Percentiles rank a stretch among this genome's conserved stretches.
These are phyloP conservation scores for Cetraspora pellucida DNA, from an alignment of 192 early-diverging fungal genomes.

Conservation along the genomic window DNA sequence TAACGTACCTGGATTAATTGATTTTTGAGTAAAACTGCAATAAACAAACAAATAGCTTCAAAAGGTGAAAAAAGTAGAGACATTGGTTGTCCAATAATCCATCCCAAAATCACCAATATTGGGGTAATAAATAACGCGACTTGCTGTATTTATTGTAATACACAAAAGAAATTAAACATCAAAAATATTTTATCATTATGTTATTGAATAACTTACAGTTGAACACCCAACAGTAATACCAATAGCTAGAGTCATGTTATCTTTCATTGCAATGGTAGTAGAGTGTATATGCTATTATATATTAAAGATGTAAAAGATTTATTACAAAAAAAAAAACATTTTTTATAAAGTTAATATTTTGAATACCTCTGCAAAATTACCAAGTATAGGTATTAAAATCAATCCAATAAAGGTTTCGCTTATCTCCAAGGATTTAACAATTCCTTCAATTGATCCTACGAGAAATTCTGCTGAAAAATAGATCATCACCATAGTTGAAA, in stretches of 20 bases:
- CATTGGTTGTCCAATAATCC: conserved; percentile 79
- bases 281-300: conserved; percentile 73
- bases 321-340: neutral
- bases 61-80: conserved; percentile 83
- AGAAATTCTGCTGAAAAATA: conserved; percentile 84
- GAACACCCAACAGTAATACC: conserved; percentile 86
- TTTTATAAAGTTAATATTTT: neutral
- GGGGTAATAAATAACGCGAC: conserved; percentile 81
- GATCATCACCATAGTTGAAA: conserved; percentile 67
- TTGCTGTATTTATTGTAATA: conserved; percentile 47
- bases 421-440: conserved; percentile 71
- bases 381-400: conserved; percentile 88
- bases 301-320: neutral
- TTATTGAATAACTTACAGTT: conserved; percentile 43
- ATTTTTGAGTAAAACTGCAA: conserved; percentile 76
- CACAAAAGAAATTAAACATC: too few relatives aligned
- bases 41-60: conserved; percentile 81
- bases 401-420: conserved; percentile 86
- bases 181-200: neutral
- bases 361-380: conserved; percentile 74
- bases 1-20: conserved; percentile 61
- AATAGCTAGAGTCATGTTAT: conserved; percentile 91
- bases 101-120: conserved; percentile 74
- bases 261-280: conserved; percentile 73
- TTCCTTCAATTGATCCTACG: conserved; percentile 79